Conservation (phyloP, 1,284 basidiomycete genomes). For the Stereum hirsutum region DNA sequence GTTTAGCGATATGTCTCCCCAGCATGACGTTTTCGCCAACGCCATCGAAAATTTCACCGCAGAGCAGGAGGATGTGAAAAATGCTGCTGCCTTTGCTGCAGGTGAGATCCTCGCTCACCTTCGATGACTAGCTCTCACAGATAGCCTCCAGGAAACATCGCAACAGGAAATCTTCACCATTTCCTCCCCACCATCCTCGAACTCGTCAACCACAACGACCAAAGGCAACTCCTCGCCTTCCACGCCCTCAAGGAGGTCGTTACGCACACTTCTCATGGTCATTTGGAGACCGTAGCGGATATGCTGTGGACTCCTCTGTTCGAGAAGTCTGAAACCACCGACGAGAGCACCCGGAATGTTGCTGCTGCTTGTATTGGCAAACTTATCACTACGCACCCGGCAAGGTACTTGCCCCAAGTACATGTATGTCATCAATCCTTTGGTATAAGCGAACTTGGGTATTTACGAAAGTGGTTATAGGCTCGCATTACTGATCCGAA, state of each 20-base stretch:
- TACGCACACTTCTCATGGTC: conserved; percentile 76
- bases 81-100: conserved; percentile 87
- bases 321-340: conserved; percentile 74
- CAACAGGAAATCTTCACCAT: conserved; percentile 80
- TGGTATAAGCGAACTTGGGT: too few relatives aligned
- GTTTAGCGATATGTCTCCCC: conserved; percentile 71
- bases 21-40: conserved; percentile 66
- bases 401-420: conserved; percentile 85
- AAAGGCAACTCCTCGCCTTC: conserved; percentile 75
- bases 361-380: conserved; percentile 96
- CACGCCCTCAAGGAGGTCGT: conserved; percentile 97
- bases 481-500: conserved; percentile 61
- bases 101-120: too few relatives aligned
- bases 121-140: conserved; percentile 6
- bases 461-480: too few relatives aligned
- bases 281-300: conserved; percentile 81
- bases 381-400: conserved; percentile 84
- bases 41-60: conserved; percentile 69
- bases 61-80: conserved; percentile 76
- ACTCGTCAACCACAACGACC: conserved; percentile 70
- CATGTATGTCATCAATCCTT: conserved; percentile 44
- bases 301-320: conserved; percentile 88
- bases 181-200: conserved; percentile 85
- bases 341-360: conserved; percentile 90
- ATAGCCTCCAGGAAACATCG: conserved; percentile 83